Base-by-base conservation (phyloP, 306 rosid genomes). In the Citrullus amarus region DNA sequence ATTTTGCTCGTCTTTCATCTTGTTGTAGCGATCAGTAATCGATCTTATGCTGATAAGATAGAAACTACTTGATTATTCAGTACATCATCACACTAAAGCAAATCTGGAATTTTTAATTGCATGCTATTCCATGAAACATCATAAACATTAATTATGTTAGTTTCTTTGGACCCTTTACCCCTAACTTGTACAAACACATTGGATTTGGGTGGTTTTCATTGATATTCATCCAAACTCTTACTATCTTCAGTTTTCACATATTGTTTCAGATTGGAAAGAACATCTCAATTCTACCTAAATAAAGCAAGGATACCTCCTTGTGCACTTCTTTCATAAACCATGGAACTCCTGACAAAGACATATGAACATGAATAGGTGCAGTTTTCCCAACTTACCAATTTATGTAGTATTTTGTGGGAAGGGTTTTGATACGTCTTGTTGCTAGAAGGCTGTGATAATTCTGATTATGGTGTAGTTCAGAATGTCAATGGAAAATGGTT, bases 11-110 rank as follows among this genome's bases (percentile, higher is more conserved):
- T 50, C 75, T 63, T 78, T 78, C 75, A 34, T 30, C 56, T 53
- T 48, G 48, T 18, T 48, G 75, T 61, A 78, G 16, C 75, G 80
- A 13, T 78, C 80, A 1, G 58, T 65, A 44, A 78, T 34, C 18
- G 80, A 78, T 17, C 41, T 78, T 53, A 78, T 78, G 80, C 80
- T 78, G 80, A 28, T 41, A 48, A 78, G 59, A 32, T 50, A 17
- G 28, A 51, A 74, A 74, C 16, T 55, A 57, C 6, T n/a, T 36
- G 10, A 54, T 15, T 55, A 58, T 20, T 56, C 54, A 36, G 54
- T 76, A 11, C 39, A 57, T 58, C 57, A n/a, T 57, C 68, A 76
- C 79, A 12, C 78, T 17, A 70, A 20, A 70, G 10, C 25, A 51
- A 16, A 53, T 53, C 41, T 53, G 11, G 1, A 73, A 51, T 16